Conservation (phyloP, 2,329 filamentous ascomycete genomes). For the Fusarium ramigenum region DNA sequence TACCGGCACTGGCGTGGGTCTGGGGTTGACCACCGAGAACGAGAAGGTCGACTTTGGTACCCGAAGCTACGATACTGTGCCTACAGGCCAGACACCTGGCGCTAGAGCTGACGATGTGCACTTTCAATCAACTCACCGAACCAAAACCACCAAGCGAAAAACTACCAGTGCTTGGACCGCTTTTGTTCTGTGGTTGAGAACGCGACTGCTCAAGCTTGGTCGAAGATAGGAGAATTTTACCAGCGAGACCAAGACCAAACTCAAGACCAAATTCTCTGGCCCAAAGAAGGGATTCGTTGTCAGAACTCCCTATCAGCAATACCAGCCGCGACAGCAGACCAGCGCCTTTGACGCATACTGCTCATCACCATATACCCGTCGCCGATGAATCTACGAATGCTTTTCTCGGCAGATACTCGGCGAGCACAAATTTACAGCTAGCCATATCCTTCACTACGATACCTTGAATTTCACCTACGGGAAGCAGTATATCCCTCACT, state of each 20-base stretch:
- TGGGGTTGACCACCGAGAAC: slow-evolving; percentile 30
- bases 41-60: slow-evolving; percentile 59
- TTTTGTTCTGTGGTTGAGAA: slow-evolving; percentile 72
- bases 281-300: slow-evolving; percentile 18
- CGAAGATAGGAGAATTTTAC: slow-evolving; percentile 48
- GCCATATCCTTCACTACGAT: slow-evolving; percentile 1
- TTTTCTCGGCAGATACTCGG: slow-evolving; percentile 1
- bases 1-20: slow-evolving; percentile 33
- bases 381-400: slow-evolving; percentile 12
- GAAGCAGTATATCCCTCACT: slow-evolving; percentile 16
- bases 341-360: slow-evolving; percentile 5
- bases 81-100: slow-evolving; percentile 42
- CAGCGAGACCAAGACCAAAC: slow-evolving; percentile 29
- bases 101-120: slow-evolving; percentile 53
- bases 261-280: slow-evolving; percentile 21
- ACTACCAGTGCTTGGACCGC: slow-evolving; percentile 70
- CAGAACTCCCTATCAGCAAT: slow-evolving; percentile 18
- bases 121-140: slow-evolving; percentile 55
- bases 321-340: slow-evolving; percentile 10
- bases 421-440: slow-evolving; percentile 7
- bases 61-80: slow-evolving; percentile 57
- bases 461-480: slow-evolving; percentile 21
- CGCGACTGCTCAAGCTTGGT: slow-evolving; percentile 56
- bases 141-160: slow-evolving; percentile 64
- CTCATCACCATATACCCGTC: slow-evolving; percentile 26